Evolutionary conservation across 2,329 filamentous ascomycete species (phyloP).

Genomic region (Penicillium sp.): DNA sequence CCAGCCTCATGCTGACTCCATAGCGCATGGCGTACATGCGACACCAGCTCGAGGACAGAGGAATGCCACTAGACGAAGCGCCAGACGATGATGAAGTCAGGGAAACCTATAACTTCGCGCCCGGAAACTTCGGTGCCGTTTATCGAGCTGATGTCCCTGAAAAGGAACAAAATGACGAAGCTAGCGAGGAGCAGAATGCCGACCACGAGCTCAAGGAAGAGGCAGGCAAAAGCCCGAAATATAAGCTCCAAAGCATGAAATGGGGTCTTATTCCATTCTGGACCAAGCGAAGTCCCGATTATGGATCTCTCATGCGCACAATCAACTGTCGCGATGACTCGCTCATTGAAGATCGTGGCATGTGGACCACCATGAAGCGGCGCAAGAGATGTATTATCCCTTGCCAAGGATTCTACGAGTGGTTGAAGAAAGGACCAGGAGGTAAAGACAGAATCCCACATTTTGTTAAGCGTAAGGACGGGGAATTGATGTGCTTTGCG

Average conservation of each 20-base stretch:
- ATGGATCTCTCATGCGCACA: slow-evolving; percentile 75
- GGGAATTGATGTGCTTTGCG: slow-evolving; percentile 81
- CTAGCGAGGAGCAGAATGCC: slow-evolving; percentile 16
- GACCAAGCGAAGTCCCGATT: slow-evolving; percentile 82
- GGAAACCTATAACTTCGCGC: slow-evolving; percentile 90
- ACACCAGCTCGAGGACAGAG: slow-evolving; percentile 68
- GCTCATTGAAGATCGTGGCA: slow-evolving; percentile 69
- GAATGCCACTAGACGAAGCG: slow-evolving; percentile 70
- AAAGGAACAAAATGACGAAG: slow-evolving; percentile 42
- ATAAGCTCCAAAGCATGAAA: slow-evolving; percentile 90
- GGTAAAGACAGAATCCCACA: slow-evolving; percentile 82
- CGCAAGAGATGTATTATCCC: slow-evolving; percentile 84
- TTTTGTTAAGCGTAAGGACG: slow-evolving; percentile 79
- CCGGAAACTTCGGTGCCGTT: slow-evolving; percentile 79
- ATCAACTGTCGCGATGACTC: slow-evolving; percentile 97
- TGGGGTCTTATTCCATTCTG: slow-evolving; percentile 95
- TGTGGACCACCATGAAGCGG: slow-evolving; percentile 92
- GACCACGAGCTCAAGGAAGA: slow-evolving; percentile 13
- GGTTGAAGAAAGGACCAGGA: slow-evolving; percentile 73
- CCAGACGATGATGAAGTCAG: slow-evolving; percentile 70
- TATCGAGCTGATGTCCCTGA: slow-evolving; percentile 75
- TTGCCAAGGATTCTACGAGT: slow-evolving; percentile 94
- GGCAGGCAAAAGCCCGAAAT: slow-evolving; percentile 50
- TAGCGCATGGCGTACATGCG: slow-evolving; percentile 77
- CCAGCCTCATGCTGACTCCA: slow-evolving; percentile 8